Percentiles rank a stretch among this genome's conserved stretches.
Conservation (phyloP, 371 early-diverging fungal species). For the Zychaea mexicana region DNA sequence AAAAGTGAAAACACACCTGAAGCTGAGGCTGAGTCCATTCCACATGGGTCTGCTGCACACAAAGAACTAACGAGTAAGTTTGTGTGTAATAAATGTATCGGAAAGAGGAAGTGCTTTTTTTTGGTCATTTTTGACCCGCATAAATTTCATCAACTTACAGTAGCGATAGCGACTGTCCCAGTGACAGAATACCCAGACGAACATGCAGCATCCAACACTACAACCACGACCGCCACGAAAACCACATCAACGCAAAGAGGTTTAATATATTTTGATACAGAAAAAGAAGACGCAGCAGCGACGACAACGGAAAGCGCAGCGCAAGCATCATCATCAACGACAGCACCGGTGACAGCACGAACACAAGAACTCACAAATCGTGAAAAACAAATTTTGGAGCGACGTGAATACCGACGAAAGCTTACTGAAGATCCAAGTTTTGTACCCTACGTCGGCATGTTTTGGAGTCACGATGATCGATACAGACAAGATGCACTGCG, state of each 20-base stretch:
- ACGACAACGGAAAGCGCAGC: not conserved
- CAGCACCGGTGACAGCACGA: too few relatives aligned
- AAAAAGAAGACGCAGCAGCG: not conserved
- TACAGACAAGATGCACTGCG: conserved; percentile 48
- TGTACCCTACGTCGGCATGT: conserved; percentile 58
- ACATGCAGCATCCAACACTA: too few relatives aligned
- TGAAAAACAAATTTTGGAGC: conserved; percentile 46
- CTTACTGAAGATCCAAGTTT: conserved; percentile 63
- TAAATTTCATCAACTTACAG: too few relatives aligned
- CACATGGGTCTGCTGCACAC: too few relatives aligned
- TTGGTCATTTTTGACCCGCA: too few relatives aligned
- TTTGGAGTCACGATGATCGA: conserved; percentile 65
- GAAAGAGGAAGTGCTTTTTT: too few relatives aligned
- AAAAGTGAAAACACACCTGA: not conserved
- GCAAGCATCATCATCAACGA: not conserved
- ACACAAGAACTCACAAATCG: conserved; percentile 20
- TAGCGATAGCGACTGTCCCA: too few relatives aligned
- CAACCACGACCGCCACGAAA: not conserved
- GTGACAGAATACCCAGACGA: too few relatives aligned
- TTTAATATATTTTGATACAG: not conserved
- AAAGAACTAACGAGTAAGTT: too few relatives aligned
- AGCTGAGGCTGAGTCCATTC: too few relatives aligned
- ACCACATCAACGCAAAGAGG: not conserved
- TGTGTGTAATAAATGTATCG: too few relatives aligned
- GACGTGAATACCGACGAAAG: conserved; percentile 56